phyloP scores from a whole-genome alignment of 1,139 yeast genomes.

The Saccharomyces hybrid region DNA sequence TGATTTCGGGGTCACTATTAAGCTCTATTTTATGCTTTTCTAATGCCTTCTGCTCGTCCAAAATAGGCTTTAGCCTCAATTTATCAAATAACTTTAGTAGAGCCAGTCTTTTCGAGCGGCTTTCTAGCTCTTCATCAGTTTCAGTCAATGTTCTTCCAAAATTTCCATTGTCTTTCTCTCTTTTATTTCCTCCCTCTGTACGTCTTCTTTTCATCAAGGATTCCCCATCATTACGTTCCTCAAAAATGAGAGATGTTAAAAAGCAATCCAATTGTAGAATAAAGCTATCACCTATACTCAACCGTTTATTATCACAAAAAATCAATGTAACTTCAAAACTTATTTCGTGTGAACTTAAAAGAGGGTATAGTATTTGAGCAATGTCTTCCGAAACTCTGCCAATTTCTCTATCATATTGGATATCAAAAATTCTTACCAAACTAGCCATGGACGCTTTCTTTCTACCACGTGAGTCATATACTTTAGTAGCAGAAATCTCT shows the following conservation, averaged over 20 bases:
- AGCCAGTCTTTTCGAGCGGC: conserved; percentile 51
- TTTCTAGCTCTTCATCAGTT: conserved; percentile 45
- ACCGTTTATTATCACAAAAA: conserved; percentile 43
- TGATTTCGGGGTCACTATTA: conserved; percentile 28
- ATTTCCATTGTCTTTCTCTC: neutral
- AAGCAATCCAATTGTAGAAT: conserved; percentile 56
- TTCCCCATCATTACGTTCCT: conserved; percentile 7
- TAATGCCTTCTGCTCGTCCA: conserved; percentile 18
- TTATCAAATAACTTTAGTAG: conserved; percentile 49
- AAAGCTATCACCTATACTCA: conserved; percentile 69
- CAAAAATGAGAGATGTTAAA: conserved; percentile 48
- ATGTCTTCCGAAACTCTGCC: conserved; percentile 72
- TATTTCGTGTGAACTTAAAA: conserved; percentile 51
- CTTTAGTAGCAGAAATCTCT: neutral
- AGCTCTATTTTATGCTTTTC: conserved; percentile 15
- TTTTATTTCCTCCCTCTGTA: conserved; percentile 7
- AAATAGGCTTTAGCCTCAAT: conserved; percentile 34
- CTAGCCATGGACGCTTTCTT: conserved; percentile 18
- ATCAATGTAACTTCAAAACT: conserved; percentile 52
- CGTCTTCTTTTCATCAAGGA: conserved; percentile 14
- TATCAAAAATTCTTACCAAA: conserved; percentile 24
- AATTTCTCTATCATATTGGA: conserved; percentile 43
- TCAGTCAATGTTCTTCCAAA: conserved; percentile 31
- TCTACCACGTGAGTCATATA: conserved; percentile 27
- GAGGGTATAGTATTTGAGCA: conserved; percentile 60